phyloP scores from a whole-genome alignment of 352 stramenopile genomes.

The Pythium brassicae region DNA sequence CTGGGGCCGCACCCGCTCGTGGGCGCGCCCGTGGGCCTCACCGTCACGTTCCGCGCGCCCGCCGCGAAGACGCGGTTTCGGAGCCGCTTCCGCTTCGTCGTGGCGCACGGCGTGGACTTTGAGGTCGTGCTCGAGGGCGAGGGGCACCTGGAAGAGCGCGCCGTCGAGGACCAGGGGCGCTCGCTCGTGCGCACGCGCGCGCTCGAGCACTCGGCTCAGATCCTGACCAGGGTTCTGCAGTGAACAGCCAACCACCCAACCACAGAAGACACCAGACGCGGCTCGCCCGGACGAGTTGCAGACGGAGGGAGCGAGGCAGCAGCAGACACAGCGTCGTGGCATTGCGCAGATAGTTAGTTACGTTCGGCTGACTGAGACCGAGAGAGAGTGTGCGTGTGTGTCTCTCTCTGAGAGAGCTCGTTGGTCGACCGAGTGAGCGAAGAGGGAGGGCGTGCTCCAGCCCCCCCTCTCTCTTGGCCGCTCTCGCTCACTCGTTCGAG shows the following conservation, averaged over 20 bases:
- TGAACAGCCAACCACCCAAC: too few species aligned
- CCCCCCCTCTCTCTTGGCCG: too few species aligned
- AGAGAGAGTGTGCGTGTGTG: not conserved
- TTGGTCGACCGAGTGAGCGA: slow-evolving; percentile 1
- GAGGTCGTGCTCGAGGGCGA: slow-evolving; percentile 70
- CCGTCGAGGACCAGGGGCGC: slow-evolving; percentile 44
- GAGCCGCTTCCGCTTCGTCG: slow-evolving; percentile 64
- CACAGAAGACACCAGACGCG: too few species aligned
- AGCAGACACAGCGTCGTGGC: not conserved
- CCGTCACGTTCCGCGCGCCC: slow-evolving; percentile 44
- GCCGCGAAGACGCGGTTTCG: slow-evolving; percentile 38
- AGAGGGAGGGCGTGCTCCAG: too few species aligned
- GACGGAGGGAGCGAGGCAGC: not conserved
- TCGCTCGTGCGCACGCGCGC: slow-evolving; percentile 29
- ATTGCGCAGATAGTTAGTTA: slow-evolving; percentile 2
- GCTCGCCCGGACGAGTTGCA: too few species aligned
- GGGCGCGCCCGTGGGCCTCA: slow-evolving; percentile 34
- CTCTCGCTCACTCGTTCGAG: slow-evolving; percentile 8
- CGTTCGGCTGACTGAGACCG: too few species aligned
- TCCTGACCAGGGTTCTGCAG: slow-evolving; percentile 33
- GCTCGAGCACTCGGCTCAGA: slow-evolving; percentile 47
- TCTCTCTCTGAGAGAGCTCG: too few species aligned
- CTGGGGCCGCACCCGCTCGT: slow-evolving; percentile 29
- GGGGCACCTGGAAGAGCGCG: slow-evolving; percentile 52
- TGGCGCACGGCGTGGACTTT: slow-evolving; percentile 54